Base-by-base conservation (phyloP, 441 rosid species). In the Populus hybrid region DNA sequence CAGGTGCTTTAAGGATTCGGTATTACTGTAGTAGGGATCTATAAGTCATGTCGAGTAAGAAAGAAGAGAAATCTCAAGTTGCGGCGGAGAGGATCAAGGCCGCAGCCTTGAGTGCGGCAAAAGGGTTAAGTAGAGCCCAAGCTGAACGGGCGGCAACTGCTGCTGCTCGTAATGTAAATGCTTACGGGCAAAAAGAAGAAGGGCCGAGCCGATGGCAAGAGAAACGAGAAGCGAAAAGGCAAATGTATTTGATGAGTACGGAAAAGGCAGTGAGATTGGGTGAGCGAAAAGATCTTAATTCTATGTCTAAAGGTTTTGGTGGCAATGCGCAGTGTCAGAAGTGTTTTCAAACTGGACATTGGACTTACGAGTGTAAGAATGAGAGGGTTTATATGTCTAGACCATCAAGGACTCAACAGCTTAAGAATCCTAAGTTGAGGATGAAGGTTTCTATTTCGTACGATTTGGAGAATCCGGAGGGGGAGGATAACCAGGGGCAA, bases 141-240 rank as follows among this genome's bases (percentile, higher is more conserved):
- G 99, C 99, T 1, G 99, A 95, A 75, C 78, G 98, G 70, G 98
- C 99, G 0, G 98, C 99, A 0, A 69, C 97, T 28, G 99, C 99
- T 0, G 99, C 99, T 0, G 93, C 97, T 0, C 87, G 98, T 4
- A 95, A 95, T 82, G 99, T 95, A 18, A 95, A 95, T 80, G 98
- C 98, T 4, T 94, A 95, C 69, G 99, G 99, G 40, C 98, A 95
- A 77, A 95, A 95, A 88, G 99, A 95, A 84, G 99, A 95, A 87
- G 99, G 99, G 75, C 99, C 98, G 0, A 95, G 99, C 79, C 78
- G 99, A 82, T 94, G 97, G 99, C 99, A 95, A 81, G 99, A 95
- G 89, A 95, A 95, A 67, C 85, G 99, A 76, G 99, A 95, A 86
- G 94, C 94, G 0, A 95, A 93, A 86, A 81, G 98, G 84, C 99